Conservation (phyloP, 805 yeast species). For the Candida tammaniensis region DNA sequence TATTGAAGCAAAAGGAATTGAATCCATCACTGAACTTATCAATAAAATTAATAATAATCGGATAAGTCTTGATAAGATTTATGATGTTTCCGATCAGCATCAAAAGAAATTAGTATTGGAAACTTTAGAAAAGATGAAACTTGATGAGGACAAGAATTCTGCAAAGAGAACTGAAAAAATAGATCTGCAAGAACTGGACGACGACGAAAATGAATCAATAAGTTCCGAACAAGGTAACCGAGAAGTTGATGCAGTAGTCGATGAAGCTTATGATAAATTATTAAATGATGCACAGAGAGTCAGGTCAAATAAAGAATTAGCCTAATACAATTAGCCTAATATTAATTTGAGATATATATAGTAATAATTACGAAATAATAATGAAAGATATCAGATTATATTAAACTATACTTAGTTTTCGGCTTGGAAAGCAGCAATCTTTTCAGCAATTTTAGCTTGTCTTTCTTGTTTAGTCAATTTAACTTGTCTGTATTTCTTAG, state of each 20-base stretch:
- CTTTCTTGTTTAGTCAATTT: conserved; percentile 93
- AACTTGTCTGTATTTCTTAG: conserved; percentile 84
- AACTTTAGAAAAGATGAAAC: conserved; percentile 12
- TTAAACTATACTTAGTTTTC: conserved; percentile 27
- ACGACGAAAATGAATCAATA: conserved; percentile 25
- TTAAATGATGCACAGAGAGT: conserved; percentile 66
- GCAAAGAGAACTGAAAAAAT: conserved; percentile 1
- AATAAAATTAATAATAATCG: conserved; percentile 58
- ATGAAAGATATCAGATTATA: no score
- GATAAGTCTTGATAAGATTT: conserved; percentile 50
- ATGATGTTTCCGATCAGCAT: conserved; percentile 22
- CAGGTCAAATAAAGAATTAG: conserved; percentile 46
- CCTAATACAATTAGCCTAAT: no score
- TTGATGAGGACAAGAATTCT: conserved; percentile 7
- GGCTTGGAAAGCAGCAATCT: conserved; percentile 88
- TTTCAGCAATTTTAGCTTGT: conserved; percentile 82
- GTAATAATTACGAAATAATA: no score
- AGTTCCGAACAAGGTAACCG: conserved; percentile 14
- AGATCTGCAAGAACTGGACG: conserved; percentile 12
- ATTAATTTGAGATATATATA: conserved; percentile 1
- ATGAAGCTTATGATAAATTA: conserved; percentile 69
- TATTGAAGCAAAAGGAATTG: conserved; percentile 72
- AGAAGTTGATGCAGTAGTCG: conserved; percentile 47
- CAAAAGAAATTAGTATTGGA: conserved; percentile 20
- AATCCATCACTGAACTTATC: conserved; percentile 65